phyloP scores from a whole-genome alignment of 2,329 filamentous ascomycete species.

The Alternaria hordeiaustralica region DNA sequence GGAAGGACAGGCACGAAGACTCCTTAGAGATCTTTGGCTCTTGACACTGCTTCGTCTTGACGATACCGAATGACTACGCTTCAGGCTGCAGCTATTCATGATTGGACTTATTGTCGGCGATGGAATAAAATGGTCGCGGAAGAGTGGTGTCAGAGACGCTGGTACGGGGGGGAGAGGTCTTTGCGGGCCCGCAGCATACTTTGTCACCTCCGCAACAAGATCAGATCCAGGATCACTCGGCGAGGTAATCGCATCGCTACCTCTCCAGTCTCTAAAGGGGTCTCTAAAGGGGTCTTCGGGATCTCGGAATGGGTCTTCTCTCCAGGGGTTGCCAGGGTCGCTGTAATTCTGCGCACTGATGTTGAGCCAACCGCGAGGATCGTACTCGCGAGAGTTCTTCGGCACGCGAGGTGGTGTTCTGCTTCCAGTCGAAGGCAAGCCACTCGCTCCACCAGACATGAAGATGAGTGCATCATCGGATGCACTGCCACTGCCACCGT shows the following conservation, averaged over 20 bases:
- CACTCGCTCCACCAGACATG: slow-evolving; percentile 32
- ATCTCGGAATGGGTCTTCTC: slow-evolving; percentile 11
- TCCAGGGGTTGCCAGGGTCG: slow-evolving; percentile 10
- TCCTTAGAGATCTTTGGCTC: slow-evolving; percentile 26
- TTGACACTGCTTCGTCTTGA: slow-evolving; percentile 12
- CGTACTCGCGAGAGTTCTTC: background rate
- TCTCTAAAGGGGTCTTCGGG: background rate
- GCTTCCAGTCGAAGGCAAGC: slow-evolving; percentile 1
- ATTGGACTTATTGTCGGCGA: slow-evolving; percentile 30
- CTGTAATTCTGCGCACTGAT: slow-evolving; percentile 14
- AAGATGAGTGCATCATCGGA: slow-evolving; percentile 28
- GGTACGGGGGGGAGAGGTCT: slow-evolving; percentile 4
- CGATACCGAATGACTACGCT: slow-evolving; percentile 9
- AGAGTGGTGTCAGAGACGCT: background rate
- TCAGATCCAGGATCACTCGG: slow-evolving; percentile 15
- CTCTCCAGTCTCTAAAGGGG: background rate
- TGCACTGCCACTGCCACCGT: background rate
- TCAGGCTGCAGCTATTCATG: slow-evolving; percentile 11
- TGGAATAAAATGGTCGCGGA: slow-evolving; percentile 24
- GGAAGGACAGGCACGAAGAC: slow-evolving; percentile 21
- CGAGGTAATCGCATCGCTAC: slow-evolving; percentile 10
- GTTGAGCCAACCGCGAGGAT: slow-evolving; percentile 10
- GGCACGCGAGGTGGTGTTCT: slow-evolving; percentile 3
- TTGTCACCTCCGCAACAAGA: slow-evolving; percentile 22
- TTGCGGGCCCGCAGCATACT: slow-evolving; percentile 15